Evolutionary conservation across 805 yeast genomes (phyloP), one percentile per base, ranked within the genome.

Genomic region (Torulaspora gathmanii): DNA sequence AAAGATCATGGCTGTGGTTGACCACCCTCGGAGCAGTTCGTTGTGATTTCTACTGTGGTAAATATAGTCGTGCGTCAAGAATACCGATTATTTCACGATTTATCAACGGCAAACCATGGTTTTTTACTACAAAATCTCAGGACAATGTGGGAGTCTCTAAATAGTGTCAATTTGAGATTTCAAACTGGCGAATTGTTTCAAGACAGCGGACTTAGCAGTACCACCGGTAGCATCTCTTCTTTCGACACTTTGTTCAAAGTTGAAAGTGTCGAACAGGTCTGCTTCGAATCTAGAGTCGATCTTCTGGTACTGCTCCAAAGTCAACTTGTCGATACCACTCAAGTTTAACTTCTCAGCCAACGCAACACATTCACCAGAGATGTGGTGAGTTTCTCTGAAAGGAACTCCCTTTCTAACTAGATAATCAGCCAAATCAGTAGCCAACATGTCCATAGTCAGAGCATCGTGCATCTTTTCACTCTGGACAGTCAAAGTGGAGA

Each of bases 371-470:
- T 89, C 96, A 46, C 99, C 99, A 5, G 97, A 88, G 50, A 93
- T 93, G 68, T 93, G 98, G 71, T 93, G 99, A 1, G 99, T 93
- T 70, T 93, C 98, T 74, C 99, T 87, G 73, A 93, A 93, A 46
- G 99, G 99, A 54, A 93, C 99, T 49, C 99, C 99, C 68, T 84
- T 90, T 72, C 96, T 83, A 41, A 93, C 99, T 54, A 93, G 75
- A 67, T 93, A 93, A 67, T 93, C 99, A 33, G 99, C 99, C 57
- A 93, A 77, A 66, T 93, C 99, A 26, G 99, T 93, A 16, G 99
- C 99, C 58, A 93, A 78, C 99, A 93, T 93, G 69, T 93, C 99
- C 95, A 91, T 91, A 23, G 98, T 90, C 58, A 93, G 77, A 0
- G 98, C 91, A 35, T 76, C 80, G 57, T 74, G 77, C 99, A 93